phyloP scores from a whole-genome alignment of 306 rosid genomes.

The Canavalia gladiata region DNA sequence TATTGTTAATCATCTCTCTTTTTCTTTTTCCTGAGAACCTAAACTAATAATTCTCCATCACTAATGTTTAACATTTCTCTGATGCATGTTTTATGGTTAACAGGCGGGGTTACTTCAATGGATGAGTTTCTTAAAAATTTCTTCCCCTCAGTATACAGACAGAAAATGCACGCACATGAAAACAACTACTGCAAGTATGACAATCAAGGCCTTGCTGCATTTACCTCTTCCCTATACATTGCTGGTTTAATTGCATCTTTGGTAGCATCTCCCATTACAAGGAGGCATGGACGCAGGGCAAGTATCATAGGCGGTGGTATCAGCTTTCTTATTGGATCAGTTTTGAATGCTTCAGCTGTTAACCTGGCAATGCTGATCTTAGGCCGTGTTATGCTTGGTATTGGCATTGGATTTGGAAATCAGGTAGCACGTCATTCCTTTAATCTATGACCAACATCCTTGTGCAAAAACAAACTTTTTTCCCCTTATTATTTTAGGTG shows the following conservation, averaged over 20 bases:
- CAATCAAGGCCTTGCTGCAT: slow-evolving; percentile 87
- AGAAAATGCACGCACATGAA: slow-evolving; percentile 76
- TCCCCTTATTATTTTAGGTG: background rate
- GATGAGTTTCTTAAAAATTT: slow-evolving; percentile 79
- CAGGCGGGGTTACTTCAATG: slow-evolving; percentile 98
- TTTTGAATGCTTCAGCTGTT: slow-evolving; percentile 72
- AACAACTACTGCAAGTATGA: slow-evolving; percentile 92
- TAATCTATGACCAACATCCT: slow-evolving; percentile 9
- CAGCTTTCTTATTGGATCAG: slow-evolving; percentile 76
- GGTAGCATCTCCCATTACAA: slow-evolving; percentile 81
- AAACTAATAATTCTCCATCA: background rate
- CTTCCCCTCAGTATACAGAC: slow-evolving; percentile 71
- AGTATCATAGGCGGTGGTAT: slow-evolving; percentile 83
- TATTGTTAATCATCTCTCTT: background rate
- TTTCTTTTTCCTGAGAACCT: background rate
- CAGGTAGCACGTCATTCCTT: slow-evolving; percentile 64
- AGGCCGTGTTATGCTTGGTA: slow-evolving; percentile 92
- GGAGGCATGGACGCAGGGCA: slow-evolving; percentile 73
- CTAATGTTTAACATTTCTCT: background rate
- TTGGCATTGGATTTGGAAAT: slow-evolving; percentile 96
- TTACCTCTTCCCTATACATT: slow-evolving; percentile 88
- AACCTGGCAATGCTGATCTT: slow-evolving; percentile 77
- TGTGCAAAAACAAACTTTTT: background rate
- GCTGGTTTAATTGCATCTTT: slow-evolving; percentile 87
- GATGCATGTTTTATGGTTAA: slow-evolving; percentile 40